Conservation (phyloP, 345 rosid genomes). For the Eucalyptus regnans region DNA sequence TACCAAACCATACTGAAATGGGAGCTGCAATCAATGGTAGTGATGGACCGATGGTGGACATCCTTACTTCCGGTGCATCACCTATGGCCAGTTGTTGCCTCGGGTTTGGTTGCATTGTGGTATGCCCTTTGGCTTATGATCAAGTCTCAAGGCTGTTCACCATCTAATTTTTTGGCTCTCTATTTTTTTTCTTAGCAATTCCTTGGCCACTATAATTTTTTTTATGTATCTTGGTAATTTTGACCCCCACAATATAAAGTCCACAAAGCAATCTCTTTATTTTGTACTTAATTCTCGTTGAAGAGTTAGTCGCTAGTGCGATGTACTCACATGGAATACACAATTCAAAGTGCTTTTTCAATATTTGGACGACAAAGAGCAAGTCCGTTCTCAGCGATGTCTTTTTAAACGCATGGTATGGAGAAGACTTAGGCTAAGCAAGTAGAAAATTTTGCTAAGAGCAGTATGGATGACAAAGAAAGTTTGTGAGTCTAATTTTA, state of each 20-base stretch:
- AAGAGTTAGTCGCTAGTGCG: background rate
- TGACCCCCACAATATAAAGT: background rate
- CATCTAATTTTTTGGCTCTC: background rate
- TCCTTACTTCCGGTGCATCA: constrained; percentile 52
- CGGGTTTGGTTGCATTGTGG: constrained; percentile 8
- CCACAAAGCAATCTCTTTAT: background rate
- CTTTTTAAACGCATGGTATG: background rate
- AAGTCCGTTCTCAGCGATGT: background rate
- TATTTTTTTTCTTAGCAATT: background rate
- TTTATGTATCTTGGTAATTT: background rate
- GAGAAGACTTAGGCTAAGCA: background rate
- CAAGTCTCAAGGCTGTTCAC: background rate
- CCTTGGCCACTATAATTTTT: background rate
- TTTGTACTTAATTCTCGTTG: background rate
- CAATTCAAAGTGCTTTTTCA: background rate
- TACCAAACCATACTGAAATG: constrained; percentile 45
- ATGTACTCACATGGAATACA: background rate
- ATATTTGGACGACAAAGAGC: background rate
- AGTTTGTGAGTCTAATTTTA: too few relatives aligned
- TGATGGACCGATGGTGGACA: constrained; percentile 28
- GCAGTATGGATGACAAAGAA: too few relatives aligned
- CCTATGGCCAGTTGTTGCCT: constrained; percentile 4
- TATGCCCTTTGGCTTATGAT: constrained; percentile 6
- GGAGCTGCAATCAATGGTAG: constrained; percentile 53
- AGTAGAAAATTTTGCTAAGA: background rate